Evolutionary conservation across 495 filamentous ascomycete genomes (phyloP).

Genomic region (Cetradonia linearis): DNA sequence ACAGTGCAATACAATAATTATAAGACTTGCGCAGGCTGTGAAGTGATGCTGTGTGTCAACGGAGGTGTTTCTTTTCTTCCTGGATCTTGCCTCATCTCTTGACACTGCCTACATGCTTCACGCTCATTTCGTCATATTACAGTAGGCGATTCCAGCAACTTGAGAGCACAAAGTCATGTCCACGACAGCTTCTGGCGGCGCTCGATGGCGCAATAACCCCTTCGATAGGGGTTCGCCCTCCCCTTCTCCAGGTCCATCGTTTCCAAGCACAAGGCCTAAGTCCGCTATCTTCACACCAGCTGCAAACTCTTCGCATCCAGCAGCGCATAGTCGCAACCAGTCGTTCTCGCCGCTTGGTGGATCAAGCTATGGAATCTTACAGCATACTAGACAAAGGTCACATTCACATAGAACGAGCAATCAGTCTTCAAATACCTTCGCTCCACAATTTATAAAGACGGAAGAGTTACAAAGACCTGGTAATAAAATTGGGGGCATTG

Average conservation of each 20-base stretch:
- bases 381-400: slow-evolving; percentile 43
- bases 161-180: slow-evolving; percentile 17
- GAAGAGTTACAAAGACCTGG: slow-evolving; percentile 57
- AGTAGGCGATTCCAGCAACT: background rate
- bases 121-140: slow-evolving; percentile 2
- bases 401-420: slow-evolving; percentile 48
- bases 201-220: slow-evolving; percentile 62
- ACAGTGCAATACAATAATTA: background rate
- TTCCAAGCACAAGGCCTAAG: slow-evolving; percentile 51
- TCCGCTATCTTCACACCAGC: slow-evolving; percentile 59
- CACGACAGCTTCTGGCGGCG: slow-evolving; percentile 30
- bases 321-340: slow-evolving; percentile 46
- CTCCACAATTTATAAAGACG: slow-evolving; percentile 86
- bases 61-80: background rate
- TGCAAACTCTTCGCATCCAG: slow-evolving; percentile 30
- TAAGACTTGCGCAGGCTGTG: background rate
- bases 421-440: slow-evolving; percentile 66
- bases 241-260: slow-evolving; percentile 48
- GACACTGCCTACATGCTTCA: background rate
- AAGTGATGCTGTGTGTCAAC: background rate
- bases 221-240: slow-evolving; percentile 56
- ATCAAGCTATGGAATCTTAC: slow-evolving; percentile 27
- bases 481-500: slow-evolving; percentile 65
- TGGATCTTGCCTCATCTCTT: background rate
- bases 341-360: slow-evolving; percentile 42